These are phyloP conservation scores for Lasiodiplodia sp. DNA, from an alignment of 2,329 filamentous ascomycete genomes.

Conservation along the genomic window DNA sequence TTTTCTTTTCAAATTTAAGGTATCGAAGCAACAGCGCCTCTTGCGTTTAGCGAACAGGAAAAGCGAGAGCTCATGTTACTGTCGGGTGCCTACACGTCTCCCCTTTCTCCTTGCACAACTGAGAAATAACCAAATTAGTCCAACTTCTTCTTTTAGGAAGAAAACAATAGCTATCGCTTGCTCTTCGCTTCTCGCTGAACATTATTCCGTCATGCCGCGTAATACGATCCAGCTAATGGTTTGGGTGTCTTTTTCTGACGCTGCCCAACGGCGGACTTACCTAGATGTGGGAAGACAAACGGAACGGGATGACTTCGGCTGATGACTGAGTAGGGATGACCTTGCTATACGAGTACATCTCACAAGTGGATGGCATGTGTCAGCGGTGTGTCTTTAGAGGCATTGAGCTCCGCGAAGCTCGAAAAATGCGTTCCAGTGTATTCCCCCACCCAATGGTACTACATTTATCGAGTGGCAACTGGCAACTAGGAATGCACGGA, in stretches of 20 bases:
- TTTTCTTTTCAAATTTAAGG: not conserved
- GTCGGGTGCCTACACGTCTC: not conserved
- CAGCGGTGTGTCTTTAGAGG: not conserved
- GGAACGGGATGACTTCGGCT: not conserved
- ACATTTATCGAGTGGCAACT: too few species aligned
- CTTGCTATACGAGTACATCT: not conserved
- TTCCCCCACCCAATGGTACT: too few species aligned
- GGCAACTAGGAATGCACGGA: too few species aligned
- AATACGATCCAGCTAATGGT: not conserved
- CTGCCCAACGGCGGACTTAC: not conserved
- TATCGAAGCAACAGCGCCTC: not conserved
- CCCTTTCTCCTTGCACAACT: not conserved
- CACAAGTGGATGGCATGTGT: not conserved
- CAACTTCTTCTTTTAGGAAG: not conserved
- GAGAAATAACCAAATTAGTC: not conserved
- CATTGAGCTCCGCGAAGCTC: not conserved
- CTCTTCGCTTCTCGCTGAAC: not conserved
- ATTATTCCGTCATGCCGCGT: not conserved
- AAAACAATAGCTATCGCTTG: conserved; percentile 5
- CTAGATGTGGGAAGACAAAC: not conserved
- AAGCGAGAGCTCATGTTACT: conserved; percentile 6
- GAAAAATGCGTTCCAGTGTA: too few species aligned
- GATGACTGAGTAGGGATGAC: not conserved
- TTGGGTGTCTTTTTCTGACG: not conserved
- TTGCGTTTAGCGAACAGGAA: conserved; percentile 19